Conservation (phyloP, 495 filamentous ascomycete species). For the Neurospora tetrasperma region DNA sequence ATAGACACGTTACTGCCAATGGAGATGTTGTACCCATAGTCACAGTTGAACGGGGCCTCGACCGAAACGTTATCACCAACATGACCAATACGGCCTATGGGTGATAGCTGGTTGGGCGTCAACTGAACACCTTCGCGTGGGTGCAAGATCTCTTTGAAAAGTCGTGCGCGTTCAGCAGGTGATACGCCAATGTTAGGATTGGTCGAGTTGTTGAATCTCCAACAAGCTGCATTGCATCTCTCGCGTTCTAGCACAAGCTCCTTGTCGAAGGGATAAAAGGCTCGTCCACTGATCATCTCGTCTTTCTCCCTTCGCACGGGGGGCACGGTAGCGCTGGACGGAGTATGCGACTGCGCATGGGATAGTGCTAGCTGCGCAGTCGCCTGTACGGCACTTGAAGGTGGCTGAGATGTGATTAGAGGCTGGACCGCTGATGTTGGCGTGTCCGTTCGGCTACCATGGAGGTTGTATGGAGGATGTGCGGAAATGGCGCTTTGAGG, state of each 20-base stretch:
- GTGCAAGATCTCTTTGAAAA: slow-evolving; percentile 64
- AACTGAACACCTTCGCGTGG: slow-evolving; percentile 39
- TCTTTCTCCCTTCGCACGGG: slow-evolving; percentile 63
- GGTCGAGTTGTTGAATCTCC: slow-evolving; percentile 81
- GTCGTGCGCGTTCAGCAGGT: slow-evolving; percentile 64
- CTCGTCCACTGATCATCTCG: slow-evolving; percentile 81
- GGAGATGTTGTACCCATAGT: slow-evolving; percentile 90
- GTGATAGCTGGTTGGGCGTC: slow-evolving; percentile 35
- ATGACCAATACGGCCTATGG: slow-evolving; percentile 44
- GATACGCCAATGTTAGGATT: slow-evolving; percentile 70
- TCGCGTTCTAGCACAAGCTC: slow-evolving; percentile 80
- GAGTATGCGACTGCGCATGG: slow-evolving; percentile 36
- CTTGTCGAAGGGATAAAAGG: slow-evolving; percentile 66
- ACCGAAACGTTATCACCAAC: slow-evolving; percentile 71
- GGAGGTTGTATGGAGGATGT: slow-evolving; percentile 25
- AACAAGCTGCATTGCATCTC: slow-evolving; percentile 72
- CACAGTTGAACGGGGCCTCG: slow-evolving; percentile 84
- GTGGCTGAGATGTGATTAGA: slow-evolving; percentile 20
- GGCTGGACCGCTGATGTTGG: slow-evolving; percentile 24
- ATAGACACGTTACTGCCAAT: slow-evolving; percentile 84
- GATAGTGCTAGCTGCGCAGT: slow-evolving; percentile 51
- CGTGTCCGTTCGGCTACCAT: slow-evolving; percentile 37
- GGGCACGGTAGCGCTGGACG: slow-evolving; percentile 1
- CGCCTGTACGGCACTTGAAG: slow-evolving; percentile 36
- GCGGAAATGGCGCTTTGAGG: slow-evolving; percentile 15